Evolutionary conservation across 202 grass and related monocot species (phyloP).

Genomic region (Thinopyrum obtusiflorum): DNA sequence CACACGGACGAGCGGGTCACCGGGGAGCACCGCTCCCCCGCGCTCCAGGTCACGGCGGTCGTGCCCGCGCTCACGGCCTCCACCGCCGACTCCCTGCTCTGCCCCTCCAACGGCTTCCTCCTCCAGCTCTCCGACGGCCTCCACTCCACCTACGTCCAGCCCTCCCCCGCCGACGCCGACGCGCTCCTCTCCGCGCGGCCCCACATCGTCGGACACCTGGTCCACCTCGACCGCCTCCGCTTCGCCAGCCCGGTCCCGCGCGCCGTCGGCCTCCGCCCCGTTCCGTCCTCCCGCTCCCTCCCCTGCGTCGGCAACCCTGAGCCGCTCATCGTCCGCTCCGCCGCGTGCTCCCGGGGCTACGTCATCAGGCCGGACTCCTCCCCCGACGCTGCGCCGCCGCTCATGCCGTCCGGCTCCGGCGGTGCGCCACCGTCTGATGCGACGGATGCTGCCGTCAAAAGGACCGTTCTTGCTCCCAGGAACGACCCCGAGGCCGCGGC

Average conservation of each 20-base stretch:
- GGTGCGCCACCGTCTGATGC: background rate
- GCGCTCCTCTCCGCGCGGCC: slow-evolving; percentile 57
- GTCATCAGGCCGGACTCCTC: slow-evolving; percentile 68
- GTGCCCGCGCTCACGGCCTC: slow-evolving; percentile 73
- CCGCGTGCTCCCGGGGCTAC: slow-evolving; percentile 50
- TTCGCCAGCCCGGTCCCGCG: slow-evolving; percentile 69
- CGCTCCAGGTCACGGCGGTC: slow-evolving; percentile 81
- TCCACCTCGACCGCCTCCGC: slow-evolving; percentile 80
- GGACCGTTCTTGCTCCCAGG: slow-evolving; percentile 34
- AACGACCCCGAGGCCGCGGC: slow-evolving; percentile 13
- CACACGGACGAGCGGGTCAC: slow-evolving; percentile 61
- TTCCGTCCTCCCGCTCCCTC: slow-evolving; percentile 44
- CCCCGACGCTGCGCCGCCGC: slow-evolving; percentile 37
- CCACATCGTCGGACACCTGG: slow-evolving; percentile 76
- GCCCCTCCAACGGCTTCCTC: slow-evolving; percentile 74
- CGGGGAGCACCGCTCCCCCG: slow-evolving; percentile 72
- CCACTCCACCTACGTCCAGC: slow-evolving; percentile 85
- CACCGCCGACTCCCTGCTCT: slow-evolving; percentile 54
- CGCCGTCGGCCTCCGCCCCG: slow-evolving; percentile 60
- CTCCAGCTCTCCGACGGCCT: slow-evolving; percentile 82
- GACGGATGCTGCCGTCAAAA: background rate
- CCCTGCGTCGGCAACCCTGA: slow-evolving; percentile 54
- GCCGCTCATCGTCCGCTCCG: slow-evolving; percentile 58
- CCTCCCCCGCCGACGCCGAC: slow-evolving; percentile 60
- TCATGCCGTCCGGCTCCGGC: slow-evolving; percentile 17